Evolutionary conservation across 78 protist species (phyloP).

Genomic region (Cavenderia fasciculata): DNA sequence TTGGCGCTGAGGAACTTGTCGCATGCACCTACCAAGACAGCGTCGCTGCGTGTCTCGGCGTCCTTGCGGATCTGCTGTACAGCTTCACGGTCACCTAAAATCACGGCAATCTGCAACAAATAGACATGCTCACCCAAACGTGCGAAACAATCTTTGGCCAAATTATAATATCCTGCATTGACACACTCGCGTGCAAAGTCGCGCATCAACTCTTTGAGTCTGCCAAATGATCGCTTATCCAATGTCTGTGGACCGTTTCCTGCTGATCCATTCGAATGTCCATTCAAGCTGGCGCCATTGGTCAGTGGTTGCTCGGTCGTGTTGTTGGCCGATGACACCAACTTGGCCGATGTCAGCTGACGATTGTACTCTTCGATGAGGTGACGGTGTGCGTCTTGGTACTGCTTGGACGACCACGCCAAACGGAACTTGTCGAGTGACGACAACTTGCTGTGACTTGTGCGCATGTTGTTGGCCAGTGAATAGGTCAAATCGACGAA

Average conservation of each 20-base stretch:
- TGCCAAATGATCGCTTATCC: conserved; percentile 25
- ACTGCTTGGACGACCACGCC: conserved; percentile 66
- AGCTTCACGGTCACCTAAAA: conserved; percentile 34
- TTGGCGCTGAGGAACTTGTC: conserved; percentile 20
- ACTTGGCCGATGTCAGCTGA: neutral
- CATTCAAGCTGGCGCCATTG: no score
- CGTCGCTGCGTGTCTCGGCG: neutral
- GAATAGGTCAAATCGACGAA: conserved; percentile 50
- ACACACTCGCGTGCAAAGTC: conserved; percentile 71
- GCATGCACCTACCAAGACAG: conserved; percentile 16
- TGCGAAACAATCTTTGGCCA: conserved; percentile 52
- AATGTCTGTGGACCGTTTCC: neutral
- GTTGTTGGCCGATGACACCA: neutral
- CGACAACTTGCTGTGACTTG: conserved; percentile 34
- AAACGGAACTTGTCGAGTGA: conserved; percentile 36
- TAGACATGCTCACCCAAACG: conserved; percentile 14
- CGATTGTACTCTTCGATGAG: conserved; percentile 7
- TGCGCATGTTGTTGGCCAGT: conserved; percentile 37
- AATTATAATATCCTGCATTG: conserved; percentile 56
- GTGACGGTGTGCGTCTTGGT: conserved; percentile 29
- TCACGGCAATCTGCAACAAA: conserved; percentile 36
- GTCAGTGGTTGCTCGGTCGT: no score
- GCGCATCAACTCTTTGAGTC: conserved; percentile 37
- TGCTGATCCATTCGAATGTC: no score
- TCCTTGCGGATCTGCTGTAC: neutral